These are phyloP conservation scores for Lanmaoa rubissima DNA, from an alignment of 768 basidiomycete species.

Conservation along the genomic window DNA sequence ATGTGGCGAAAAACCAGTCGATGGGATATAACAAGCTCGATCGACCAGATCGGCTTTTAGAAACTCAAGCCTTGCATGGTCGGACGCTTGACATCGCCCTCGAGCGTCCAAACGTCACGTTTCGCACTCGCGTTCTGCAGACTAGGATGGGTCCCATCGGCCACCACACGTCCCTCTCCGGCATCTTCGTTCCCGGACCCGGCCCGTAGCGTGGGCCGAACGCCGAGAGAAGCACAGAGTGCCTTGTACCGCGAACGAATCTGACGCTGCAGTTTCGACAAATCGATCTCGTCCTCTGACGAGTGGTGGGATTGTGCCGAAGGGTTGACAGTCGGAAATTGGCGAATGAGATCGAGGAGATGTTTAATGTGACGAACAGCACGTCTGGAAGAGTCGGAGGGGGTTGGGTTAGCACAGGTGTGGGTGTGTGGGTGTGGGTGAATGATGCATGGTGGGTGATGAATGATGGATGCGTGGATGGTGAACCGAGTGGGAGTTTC, in stretches of 20 bases:
- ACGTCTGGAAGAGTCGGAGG: constrained; percentile 40
- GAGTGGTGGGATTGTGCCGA: constrained; percentile 16
- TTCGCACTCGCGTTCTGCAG: neutral
- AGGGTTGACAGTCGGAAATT: constrained; percentile 80
- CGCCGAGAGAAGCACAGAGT: constrained; percentile 79
- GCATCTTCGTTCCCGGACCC: neutral
- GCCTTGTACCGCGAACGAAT: constrained; percentile 87
- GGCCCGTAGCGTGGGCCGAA: constrained; percentile 46
- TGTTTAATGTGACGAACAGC: constrained; percentile 60
- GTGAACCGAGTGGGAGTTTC: neutral
- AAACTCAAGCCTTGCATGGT: constrained; percentile 20
- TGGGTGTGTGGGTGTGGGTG: neutral
- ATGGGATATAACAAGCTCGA: neutral
- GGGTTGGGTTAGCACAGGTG: neutral
- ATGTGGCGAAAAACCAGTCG: neutral
- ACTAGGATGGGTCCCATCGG: neutral
- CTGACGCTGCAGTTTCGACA: constrained; percentile 73
- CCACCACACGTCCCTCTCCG: neutral
- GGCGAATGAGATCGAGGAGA: constrained; percentile 66
- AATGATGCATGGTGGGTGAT: neutral
- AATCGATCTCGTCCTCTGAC: constrained; percentile 51
- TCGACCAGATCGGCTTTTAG: neutral
- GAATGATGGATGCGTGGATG: neutral
- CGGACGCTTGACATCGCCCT: constrained; percentile 4
- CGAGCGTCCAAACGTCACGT: constrained; percentile 12